Conservation (phyloP, 352 stramenopile species). For the Phytophthora uliginosa region DNA sequence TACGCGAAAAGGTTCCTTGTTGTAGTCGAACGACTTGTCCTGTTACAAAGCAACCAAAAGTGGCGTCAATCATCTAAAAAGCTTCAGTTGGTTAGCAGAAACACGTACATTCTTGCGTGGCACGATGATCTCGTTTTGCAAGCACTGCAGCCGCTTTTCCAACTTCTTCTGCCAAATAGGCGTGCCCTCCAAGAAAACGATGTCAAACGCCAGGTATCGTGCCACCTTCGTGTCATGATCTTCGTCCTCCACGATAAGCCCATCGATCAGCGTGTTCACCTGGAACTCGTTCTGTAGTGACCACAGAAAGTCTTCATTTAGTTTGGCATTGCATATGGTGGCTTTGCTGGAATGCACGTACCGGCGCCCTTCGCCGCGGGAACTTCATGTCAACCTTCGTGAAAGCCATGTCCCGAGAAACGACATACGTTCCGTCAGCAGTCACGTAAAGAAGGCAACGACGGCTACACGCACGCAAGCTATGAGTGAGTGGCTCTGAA, state of each 20-base stretch:
- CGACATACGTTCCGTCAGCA: slow-evolving; percentile 76
- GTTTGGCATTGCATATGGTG: neutral
- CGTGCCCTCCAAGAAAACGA: slow-evolving; percentile 81
- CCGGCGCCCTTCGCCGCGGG: slow-evolving; percentile 73
- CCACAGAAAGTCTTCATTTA: slow-evolving; percentile 1
- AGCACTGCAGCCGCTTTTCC: slow-evolving; percentile 88
- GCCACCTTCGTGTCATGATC: slow-evolving; percentile 81
- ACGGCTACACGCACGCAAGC: slow-evolving; percentile 43
- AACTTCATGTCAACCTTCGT: slow-evolving; percentile 93
- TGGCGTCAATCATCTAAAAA: slow-evolving; percentile 6
- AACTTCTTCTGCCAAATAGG: slow-evolving; percentile 91
- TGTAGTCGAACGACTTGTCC: slow-evolving; percentile 84
- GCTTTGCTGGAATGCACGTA: slow-evolving; percentile 28
- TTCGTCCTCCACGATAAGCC: slow-evolving; percentile 88
- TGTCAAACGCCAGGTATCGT: slow-evolving; percentile 87
- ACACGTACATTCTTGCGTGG: slow-evolving; percentile 83
- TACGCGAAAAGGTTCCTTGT: slow-evolving; percentile 87
- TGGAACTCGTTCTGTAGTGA: slow-evolving; percentile 65
- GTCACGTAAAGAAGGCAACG: slow-evolving; percentile 84
- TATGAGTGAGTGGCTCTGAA: slow-evolving; percentile 12
- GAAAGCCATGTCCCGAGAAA: slow-evolving; percentile 87
- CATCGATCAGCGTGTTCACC: slow-evolving; percentile 87
- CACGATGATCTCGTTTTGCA: slow-evolving; percentile 92
- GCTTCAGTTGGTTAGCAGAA: neutral
- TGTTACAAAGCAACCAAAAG: slow-evolving; percentile 18